These are phyloP conservation scores for Leishmania tropica DNA, from an alignment of 208 protist genomes.

Conservation along the genomic window DNA sequence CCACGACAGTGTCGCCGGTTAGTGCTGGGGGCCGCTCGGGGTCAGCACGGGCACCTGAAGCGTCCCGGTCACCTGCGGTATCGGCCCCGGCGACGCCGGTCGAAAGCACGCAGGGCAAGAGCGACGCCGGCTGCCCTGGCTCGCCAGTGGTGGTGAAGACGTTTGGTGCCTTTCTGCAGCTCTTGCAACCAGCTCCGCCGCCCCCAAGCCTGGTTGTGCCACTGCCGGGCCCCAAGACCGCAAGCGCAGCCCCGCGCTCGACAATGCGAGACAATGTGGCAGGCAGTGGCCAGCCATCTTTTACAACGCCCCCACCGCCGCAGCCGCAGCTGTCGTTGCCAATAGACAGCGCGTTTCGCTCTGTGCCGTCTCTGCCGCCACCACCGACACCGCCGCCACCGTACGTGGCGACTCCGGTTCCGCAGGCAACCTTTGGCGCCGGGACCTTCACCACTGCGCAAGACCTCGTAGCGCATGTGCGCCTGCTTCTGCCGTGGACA, in stretches of 20 bases:
- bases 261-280: not conserved
- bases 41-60: not conserved
- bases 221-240: not conserved
- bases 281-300: not conserved
- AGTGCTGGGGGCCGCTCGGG: not conserved
- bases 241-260: not conserved
- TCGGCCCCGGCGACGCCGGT: not conserved
- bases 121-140: not conserved
- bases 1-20: not conserved
- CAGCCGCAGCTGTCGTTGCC: not conserved
- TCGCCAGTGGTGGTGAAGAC: conserved; percentile 18
- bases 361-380: not conserved
- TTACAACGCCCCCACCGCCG: not conserved
- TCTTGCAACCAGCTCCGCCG: not conserved
- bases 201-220: not conserved
- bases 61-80: not conserved
- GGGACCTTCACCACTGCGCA: conserved; percentile 19
- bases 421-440: conserved; percentile 4
- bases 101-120: not conserved
- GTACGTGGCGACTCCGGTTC: conserved; percentile 9
- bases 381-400: conserved; percentile 23
- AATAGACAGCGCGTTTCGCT: not conserved
- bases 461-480: conserved; percentile 18
- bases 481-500: conserved; percentile 24
- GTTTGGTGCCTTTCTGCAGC: conserved; percentile 29